Percentiles rank a stretch among this genome's conserved stretches.
Conservation (phyloP, 768 basidiomycete genomes). For the Leccinellum albellum region DNA sequence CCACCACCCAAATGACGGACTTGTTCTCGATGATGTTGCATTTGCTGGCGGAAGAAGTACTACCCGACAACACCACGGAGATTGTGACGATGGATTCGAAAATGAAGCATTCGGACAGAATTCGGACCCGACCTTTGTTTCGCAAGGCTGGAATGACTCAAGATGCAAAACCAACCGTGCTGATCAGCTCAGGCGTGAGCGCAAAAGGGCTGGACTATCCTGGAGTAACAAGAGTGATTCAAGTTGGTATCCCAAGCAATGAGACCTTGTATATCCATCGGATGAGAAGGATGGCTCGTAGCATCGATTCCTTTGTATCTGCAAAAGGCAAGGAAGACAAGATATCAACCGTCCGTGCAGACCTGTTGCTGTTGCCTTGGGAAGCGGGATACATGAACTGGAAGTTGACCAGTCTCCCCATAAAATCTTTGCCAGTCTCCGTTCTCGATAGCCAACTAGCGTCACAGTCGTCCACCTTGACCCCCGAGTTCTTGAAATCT, state of each 20-base stretch:
- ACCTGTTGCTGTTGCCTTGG: slow-evolving; percentile 77
- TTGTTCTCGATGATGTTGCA: slow-evolving; percentile 64
- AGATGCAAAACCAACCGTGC: slow-evolving; percentile 47
- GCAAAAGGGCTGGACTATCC: slow-evolving; percentile 90
- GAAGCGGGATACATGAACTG: slow-evolving; percentile 66
- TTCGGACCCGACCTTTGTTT: slow-evolving; percentile 25
- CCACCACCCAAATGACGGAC: slow-evolving; percentile 82
- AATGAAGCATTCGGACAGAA: slow-evolving; percentile 31
- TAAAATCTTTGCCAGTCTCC: slow-evolving; percentile 50
- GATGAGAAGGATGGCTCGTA: slow-evolving; percentile 81
- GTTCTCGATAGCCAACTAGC: slow-evolving; percentile 10
- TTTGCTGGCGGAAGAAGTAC: slow-evolving; percentile 37
- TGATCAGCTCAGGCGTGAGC: slow-evolving; percentile 85
- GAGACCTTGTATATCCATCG: slow-evolving; percentile 82
- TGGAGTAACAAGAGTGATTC: slow-evolving; percentile 83
- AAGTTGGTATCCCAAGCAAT: slow-evolving; percentile 73
- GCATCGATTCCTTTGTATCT: slow-evolving; percentile 43
- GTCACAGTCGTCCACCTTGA: slow-evolving; percentile 7
- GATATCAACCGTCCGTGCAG: slow-evolving; percentile 46
- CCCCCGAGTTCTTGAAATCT: slow-evolving; percentile 24
- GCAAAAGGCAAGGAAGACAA: not conserved
- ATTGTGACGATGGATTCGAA: slow-evolving; percentile 85
- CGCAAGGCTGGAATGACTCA: slow-evolving; percentile 2
- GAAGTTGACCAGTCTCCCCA: slow-evolving; percentile 62
- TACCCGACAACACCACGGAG: slow-evolving; percentile 54